phyloP scores from a whole-genome alignment of 2,329 filamentous ascomycete species.

The Fusarium keratoplasticum region DNA sequence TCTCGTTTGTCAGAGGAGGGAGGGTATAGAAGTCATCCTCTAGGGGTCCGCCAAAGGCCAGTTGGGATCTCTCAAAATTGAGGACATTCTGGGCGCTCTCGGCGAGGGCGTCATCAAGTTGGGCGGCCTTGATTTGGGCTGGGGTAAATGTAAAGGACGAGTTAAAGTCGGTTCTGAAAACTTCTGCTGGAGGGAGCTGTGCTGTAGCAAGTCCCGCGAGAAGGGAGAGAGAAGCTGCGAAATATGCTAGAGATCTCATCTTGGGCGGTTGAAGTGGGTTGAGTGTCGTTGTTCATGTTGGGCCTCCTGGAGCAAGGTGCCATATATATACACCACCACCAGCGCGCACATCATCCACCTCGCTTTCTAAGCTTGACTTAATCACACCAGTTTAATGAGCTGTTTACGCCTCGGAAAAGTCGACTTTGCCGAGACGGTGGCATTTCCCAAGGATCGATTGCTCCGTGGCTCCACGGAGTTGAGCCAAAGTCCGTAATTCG shows the following conservation, averaged over 20 bases:
- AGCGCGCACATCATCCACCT: neutral
- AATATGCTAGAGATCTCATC: neutral
- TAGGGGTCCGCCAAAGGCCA: neutral
- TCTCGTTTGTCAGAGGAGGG: slow-evolving; percentile 36
- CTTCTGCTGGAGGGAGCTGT: neutral
- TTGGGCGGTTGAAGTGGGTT: neutral
- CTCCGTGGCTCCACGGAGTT: neutral
- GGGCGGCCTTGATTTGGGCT: neutral
- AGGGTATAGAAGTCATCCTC: slow-evolving; percentile 55
- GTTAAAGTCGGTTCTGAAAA: slow-evolving; percentile 6
- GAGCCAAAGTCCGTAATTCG: neutral
- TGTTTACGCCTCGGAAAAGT: neutral
- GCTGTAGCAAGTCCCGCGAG: neutral
- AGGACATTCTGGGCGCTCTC: neutral
- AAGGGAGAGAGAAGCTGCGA: neutral
- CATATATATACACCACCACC: neutral
- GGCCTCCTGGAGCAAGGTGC: neutral
- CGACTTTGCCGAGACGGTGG: neutral
- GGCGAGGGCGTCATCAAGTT: neutral
- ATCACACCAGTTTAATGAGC: neutral
- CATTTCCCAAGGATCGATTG: neutral
- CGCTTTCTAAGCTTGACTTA: neutral
- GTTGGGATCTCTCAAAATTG: slow-evolving; percentile 3
- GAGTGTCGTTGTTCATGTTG: neutral
- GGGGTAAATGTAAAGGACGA: neutral